phyloP scores from a whole-genome alignment of 2,329 filamentous ascomycete species.

The Xylaria sp. region DNA sequence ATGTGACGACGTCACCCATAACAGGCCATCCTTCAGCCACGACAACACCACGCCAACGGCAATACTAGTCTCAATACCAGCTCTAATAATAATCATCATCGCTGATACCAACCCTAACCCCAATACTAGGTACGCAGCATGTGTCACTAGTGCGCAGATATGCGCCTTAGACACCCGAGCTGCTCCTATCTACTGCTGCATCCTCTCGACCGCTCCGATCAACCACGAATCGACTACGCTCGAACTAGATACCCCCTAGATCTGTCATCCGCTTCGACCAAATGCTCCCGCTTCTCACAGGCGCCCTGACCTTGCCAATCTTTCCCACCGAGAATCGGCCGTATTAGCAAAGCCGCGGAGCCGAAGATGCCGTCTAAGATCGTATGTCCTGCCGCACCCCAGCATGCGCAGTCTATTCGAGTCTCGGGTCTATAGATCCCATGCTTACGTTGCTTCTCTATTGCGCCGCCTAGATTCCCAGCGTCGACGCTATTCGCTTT shows the following conservation, averaged over 20 bases:
- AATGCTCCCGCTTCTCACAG: constrained; percentile 41
- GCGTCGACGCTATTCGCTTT: constrained; percentile 69
- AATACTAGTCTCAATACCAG: too few relatives aligned
- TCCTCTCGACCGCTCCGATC: constrained; percentile 15
- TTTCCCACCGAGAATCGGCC: not conserved
- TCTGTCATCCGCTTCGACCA: constrained; percentile 30
- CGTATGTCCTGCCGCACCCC: constrained; percentile 40
- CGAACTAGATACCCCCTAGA: constrained; percentile 8
- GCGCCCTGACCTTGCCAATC: constrained; percentile 24
- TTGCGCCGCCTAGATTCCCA: constrained; percentile 61
- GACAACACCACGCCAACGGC: not conserved
- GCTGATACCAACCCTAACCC: not conserved
- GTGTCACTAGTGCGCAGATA: constrained; percentile 11
- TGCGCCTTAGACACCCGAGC: constrained; percentile 4
- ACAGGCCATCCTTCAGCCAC: not conserved
- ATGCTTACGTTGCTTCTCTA: constrained; percentile 29
- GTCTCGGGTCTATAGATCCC: constrained; percentile 1
- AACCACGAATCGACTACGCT: constrained; percentile 9
- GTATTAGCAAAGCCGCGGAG: constrained; percentile 14
- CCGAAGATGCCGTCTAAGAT: constrained; percentile 48
- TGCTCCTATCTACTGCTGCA: not conserved
- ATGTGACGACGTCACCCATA: not conserved
- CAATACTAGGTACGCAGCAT: not conserved
- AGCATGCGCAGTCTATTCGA: constrained; percentile 4
- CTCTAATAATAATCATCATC: too few relatives aligned